These are phyloP conservation scores for Fusarium musae DNA, from an alignment of 2,329 filamentous ascomycete genomes.

Conservation along the genomic window DNA sequence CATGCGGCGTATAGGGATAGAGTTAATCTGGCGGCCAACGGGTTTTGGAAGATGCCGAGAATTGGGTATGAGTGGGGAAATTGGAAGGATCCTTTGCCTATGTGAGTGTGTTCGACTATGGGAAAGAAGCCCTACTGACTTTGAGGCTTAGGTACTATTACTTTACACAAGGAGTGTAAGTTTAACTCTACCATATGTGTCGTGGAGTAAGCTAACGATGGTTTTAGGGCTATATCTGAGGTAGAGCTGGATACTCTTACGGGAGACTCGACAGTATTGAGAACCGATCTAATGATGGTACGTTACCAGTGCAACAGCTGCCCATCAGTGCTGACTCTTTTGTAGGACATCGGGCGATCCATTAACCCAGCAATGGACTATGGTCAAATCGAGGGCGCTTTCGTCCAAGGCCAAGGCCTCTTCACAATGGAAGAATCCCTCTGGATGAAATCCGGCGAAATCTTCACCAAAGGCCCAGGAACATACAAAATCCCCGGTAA, in stretches of 20 bases:
- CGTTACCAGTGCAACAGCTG: fast-evolving
- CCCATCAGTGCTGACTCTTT: fast-evolving
- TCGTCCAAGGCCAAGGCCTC: background rate
- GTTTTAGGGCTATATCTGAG: background rate
- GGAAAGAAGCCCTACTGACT: fast-evolving
- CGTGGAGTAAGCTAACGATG: background rate
- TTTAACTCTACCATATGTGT: too few species aligned
- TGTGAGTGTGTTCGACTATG: background rate
- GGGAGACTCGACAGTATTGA: background rate
- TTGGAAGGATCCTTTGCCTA: conserved; percentile 89
- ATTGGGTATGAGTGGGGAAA: conserved; percentile 91
- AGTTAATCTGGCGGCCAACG: conserved; percentile 88
- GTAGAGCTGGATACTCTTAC: background rate
- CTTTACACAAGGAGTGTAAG: conserved; percentile 4
- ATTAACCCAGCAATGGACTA: conserved; percentile 8
- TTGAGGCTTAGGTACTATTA: background rate
- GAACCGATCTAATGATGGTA: conserved; percentile 6
- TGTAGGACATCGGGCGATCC: background rate
- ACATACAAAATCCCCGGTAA: conserved; percentile 2
- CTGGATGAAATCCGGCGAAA: background rate
- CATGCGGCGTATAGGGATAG: conserved; percentile 63
- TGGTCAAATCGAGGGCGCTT: background rate
- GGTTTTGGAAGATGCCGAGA: conserved; percentile 91
- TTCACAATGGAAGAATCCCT: background rate
- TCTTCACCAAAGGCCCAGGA: conserved; percentile 4